phyloP scores from a whole-genome alignment of 1,139 yeast species.

The Pichia sp. region DNA sequence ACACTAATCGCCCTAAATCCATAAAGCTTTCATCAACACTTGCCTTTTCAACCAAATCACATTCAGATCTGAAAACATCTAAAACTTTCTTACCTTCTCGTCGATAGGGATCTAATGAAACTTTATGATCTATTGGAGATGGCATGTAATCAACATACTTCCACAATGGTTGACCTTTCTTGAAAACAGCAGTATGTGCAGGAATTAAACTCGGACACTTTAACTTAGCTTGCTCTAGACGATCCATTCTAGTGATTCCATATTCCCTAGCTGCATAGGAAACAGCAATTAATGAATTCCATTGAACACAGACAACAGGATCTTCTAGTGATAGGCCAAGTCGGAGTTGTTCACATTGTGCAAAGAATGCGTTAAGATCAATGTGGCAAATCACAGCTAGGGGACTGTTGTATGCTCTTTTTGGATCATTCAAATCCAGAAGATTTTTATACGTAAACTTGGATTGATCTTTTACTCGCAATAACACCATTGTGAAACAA shows the following conservation, averaged over 20 bases:
- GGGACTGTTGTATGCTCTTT: conserved; percentile 52
- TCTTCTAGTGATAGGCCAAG: conserved; percentile 56
- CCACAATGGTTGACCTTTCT: conserved; percentile 83
- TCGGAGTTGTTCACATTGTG: conserved; percentile 85
- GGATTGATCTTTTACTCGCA: conserved; percentile 21
- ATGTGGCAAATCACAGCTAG: conserved; percentile 79
- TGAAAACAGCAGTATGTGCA: conserved; percentile 92
- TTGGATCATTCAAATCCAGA: conserved; percentile 39
- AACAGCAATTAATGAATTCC: conserved; percentile 86
- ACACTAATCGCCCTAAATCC: conserved; percentile 62
- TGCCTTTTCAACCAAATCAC: conserved; percentile 80
- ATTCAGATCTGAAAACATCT: conserved; percentile 45
- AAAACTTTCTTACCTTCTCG: conserved; percentile 79
- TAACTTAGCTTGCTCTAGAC: conserved; percentile 54
- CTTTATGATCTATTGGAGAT: conserved; percentile 56
- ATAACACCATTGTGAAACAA: conserved; percentile 1
- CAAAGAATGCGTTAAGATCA: conserved; percentile 91
- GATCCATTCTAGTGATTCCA: conserved; percentile 78
- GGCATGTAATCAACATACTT: conserved; percentile 48
- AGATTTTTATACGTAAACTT: conserved; percentile 43
- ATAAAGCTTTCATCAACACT: conserved; percentile 91
- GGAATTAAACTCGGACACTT: conserved; percentile 72
- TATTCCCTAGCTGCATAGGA: conserved; percentile 80
- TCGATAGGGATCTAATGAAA: conserved; percentile 84
- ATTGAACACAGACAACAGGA: conserved; percentile 92